Conservation (phyloP, 1,284 basidiomycete species). For the Golubevia sp. region DNA sequence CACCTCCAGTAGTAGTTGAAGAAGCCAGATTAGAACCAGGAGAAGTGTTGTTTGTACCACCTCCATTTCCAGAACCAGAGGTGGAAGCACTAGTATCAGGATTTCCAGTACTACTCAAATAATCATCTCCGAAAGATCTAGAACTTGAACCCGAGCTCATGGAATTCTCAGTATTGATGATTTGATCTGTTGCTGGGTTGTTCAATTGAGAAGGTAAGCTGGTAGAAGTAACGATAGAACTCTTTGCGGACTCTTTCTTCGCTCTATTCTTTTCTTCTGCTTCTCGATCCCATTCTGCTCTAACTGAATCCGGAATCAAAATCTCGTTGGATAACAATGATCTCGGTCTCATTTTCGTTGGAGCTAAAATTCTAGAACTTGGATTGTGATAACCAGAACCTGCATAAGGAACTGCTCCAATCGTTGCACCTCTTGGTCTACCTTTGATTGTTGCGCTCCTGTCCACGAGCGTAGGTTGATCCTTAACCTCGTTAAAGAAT, state of each 20-base stretch:
- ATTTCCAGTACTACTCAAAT: background rate
- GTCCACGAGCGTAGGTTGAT: slow-evolving; percentile 1
- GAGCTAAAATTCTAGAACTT: background rate
- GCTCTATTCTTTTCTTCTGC: background rate
- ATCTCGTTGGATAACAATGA: slow-evolving; percentile 40
- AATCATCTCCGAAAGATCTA: background rate
- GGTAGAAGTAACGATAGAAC: background rate
- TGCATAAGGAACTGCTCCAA: slow-evolving; percentile 34
- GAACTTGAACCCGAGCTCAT: background rate
- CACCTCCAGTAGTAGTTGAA: background rate
- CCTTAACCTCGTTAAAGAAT: background rate
- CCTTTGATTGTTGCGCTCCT: slow-evolving; percentile 18
- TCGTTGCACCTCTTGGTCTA: slow-evolving; percentile 37
- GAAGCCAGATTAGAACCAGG: background rate
- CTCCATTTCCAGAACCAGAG: background rate
- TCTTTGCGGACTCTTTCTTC: background rate
- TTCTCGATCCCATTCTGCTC: slow-evolving; percentile 14
- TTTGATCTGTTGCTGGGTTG: background rate
- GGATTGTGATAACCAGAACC: background rate
- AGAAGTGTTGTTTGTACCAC: background rate
- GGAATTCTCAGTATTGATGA: background rate
- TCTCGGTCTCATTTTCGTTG: slow-evolving; percentile 22
- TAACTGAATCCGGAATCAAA: slow-evolving; percentile 22
- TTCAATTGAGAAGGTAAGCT: background rate
- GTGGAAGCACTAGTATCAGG: background rate